Conservation (phyloP, 176 grass and related monocot species). For the Tillandsia fasciculata region DNA sequence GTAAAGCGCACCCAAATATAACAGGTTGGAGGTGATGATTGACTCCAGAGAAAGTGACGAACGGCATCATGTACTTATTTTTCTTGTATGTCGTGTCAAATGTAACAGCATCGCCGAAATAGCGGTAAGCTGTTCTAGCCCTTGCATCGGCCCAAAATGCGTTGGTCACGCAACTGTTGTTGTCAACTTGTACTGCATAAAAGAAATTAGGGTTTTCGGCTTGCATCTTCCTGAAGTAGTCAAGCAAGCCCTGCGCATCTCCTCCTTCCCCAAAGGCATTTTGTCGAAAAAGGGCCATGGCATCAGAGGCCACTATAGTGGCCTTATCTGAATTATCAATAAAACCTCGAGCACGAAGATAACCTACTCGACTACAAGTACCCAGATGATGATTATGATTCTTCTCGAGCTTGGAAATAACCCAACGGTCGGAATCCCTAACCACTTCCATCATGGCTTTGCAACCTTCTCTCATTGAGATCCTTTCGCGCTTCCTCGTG, state of each 20-base stretch:
- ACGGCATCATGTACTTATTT: conserved; percentile 45
- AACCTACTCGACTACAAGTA: conserved; percentile 50
- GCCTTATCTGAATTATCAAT: conserved; percentile 34
- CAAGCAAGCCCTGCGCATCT: conserved; percentile 51
- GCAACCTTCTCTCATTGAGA: conserved; percentile 89
- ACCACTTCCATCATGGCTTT: conserved; percentile 99
- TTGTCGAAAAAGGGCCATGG: conserved; percentile 37
- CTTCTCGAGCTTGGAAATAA: conserved; percentile 92
- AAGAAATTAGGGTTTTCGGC: conserved; percentile 50
- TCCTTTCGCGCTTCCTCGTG: conserved; percentile 56
- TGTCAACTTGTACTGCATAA: conserved; percentile 56
- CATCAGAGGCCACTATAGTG: conserved; percentile 32
- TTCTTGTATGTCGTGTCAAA: conserved; percentile 42
- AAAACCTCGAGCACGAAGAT: conserved; percentile 54
- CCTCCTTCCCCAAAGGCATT: conserved; percentile 31
- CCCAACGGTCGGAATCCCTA: conserved; percentile 51
- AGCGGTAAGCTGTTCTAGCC: conserved; percentile 45
- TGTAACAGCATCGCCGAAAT: conserved; percentile 61
- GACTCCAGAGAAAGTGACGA: conserved; percentile 46
- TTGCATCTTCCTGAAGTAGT: conserved; percentile 57
- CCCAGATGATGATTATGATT: conserved; percentile 74
- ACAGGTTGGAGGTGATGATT: conserved; percentile 51
- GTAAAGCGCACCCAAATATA: conserved; percentile 47
- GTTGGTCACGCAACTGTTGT: conserved; percentile 53
- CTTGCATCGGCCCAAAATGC: conserved; percentile 55